Conservation (phyloP, 371 early-diverging fungal species). For the Coemansia sp. region DNA sequence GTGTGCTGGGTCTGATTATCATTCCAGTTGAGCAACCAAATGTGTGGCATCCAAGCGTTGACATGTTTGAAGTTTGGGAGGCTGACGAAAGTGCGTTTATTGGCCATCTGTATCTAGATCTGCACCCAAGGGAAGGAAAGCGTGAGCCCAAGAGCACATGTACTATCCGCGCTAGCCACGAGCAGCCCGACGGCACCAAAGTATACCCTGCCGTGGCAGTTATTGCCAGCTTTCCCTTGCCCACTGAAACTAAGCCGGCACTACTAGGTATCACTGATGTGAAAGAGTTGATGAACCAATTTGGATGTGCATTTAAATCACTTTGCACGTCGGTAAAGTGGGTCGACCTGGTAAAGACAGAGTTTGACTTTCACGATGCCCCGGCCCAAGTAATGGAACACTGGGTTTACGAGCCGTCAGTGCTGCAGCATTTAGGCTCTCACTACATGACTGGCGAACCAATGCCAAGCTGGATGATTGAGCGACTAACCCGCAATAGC, state of each 20-base stretch:
- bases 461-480: slow-evolving; percentile 69
- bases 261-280: background rate
- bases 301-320: background rate
- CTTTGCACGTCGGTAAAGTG: background rate
- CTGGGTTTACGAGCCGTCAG: slow-evolving; percentile 75
- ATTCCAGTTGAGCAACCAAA: slow-evolving; percentile 57
- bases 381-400: slow-evolving; percentile 76
- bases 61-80: slow-evolving; percentile 62
- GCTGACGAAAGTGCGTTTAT: slow-evolving; percentile 56
- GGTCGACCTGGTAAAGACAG: slow-evolving; percentile 60
- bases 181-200: background rate
- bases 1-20: slow-evolving; percentile 61
- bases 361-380: slow-evolving; percentile 81
- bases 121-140: slow-evolving; percentile 71
- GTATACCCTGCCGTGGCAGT: background rate
- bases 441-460: slow-evolving; percentile 66
- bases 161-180: slow-evolving; percentile 37
- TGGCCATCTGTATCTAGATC: slow-evolving; percentile 76
- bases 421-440: slow-evolving; percentile 63
- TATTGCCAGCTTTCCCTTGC: background rate
- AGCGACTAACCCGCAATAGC: slow-evolving; percentile 60
- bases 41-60: slow-evolving; percentile 14
- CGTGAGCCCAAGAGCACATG: slow-evolving; percentile 52
- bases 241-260: background rate
- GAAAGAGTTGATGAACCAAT: background rate